These are phyloP conservation scores for Entoloma clypeatum DNA, from an alignment of 1,284 basidiomycete species.

Conservation along the genomic window DNA sequence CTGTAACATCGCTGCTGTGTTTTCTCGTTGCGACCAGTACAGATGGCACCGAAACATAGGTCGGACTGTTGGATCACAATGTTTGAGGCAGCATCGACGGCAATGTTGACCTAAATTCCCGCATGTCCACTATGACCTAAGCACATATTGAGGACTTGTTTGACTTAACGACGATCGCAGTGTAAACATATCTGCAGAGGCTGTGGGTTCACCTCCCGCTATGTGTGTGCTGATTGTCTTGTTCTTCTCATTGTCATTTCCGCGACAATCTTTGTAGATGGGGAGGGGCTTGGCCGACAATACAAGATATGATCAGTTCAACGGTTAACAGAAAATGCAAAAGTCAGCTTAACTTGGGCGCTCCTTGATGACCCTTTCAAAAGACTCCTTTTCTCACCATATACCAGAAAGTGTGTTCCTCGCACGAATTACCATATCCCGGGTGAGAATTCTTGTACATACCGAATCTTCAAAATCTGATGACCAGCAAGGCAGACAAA, in stretches of 20 bases:
- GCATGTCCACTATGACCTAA: conserved; percentile 93
- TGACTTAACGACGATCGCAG: conserved; percentile 4
- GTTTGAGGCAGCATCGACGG: conserved; percentile 84
- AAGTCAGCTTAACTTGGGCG: conserved; percentile 66
- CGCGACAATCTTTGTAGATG: conserved; percentile 69
- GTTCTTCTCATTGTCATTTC: conserved; percentile 54
- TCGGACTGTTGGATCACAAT: too few species aligned
- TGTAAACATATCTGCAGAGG: conserved; percentile 59
- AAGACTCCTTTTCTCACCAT: conserved; percentile 90
- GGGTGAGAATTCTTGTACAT: conserved; percentile 80
- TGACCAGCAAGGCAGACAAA: conserved; percentile 1
- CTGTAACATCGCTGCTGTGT: too few species aligned
- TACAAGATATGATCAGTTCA: conserved; percentile 6
- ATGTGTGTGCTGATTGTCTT: conserved; percentile 87
- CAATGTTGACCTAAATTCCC: conserved; percentile 92
- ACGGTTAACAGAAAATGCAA: neutral
- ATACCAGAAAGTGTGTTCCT: conserved; percentile 92
- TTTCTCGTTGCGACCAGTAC: too few species aligned
- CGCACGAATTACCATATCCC: conserved; percentile 87
- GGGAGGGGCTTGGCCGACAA: conserved; percentile 92
- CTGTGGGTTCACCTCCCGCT: conserved; percentile 64
- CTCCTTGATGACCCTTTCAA: conserved; percentile 91
- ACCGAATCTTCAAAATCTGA: neutral
- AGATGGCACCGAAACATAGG: too few species aligned
- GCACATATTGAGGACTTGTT: neutral